A percentile compares a stretch with the other conserved stretches of the same genome.
phyloP scores from a whole-genome alignment of 106 monocot species.

The Acorus gramineus region DNA sequence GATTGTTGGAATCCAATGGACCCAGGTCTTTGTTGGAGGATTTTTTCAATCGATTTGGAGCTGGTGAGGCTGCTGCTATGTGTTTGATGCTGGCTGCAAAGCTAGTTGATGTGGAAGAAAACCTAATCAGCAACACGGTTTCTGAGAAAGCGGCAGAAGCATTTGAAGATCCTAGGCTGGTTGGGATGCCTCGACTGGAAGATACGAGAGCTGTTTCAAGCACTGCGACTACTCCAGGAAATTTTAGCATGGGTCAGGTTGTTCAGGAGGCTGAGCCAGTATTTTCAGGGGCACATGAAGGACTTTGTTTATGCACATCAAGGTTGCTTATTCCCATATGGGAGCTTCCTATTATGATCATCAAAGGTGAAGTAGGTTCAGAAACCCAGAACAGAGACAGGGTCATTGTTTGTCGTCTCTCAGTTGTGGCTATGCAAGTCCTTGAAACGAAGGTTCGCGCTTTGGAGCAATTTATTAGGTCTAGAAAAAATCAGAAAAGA shows the following conservation, averaged over 20 bases:
- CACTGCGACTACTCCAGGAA: constrained; percentile 54
- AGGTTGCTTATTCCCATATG: constrained; percentile 89
- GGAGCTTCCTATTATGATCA: constrained; percentile 73
- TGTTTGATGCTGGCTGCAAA: constrained; percentile 81
- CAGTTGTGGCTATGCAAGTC: constrained; percentile 49
- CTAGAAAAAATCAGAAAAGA: constrained; percentile 84
- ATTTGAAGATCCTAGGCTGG: constrained; percentile 88
- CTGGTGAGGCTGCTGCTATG: constrained; percentile 95
- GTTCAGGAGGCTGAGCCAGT: constrained; percentile 91
- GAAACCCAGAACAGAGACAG: constrained; percentile 36
- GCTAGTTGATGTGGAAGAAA: constrained; percentile 56
- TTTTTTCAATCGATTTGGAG: constrained; percentile 84
- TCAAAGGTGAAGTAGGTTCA: constrained; percentile 26
- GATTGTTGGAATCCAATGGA: constrained; percentile 65
- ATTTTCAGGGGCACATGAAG: constrained; percentile 94
- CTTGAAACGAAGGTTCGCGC: constrained; percentile 79
- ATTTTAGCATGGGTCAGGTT: constrained; percentile 98
- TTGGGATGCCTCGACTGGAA: constrained; percentile 82
- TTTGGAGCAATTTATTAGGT: constrained; percentile 80
- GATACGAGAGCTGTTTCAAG: constrained; percentile 35
- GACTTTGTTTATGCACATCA: constrained; percentile 88
- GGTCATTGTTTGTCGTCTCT: constrained; percentile 59
- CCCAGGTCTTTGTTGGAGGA: constrained; percentile 65
- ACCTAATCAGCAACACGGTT: constrained; percentile 51
- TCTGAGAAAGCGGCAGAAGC: constrained; percentile 88